Evolutionary conservation across 768 basidiomycete species (phyloP), one percentile per base, ranked within the genome.

Genomic region (Rhodotorula paludigena): DNA sequence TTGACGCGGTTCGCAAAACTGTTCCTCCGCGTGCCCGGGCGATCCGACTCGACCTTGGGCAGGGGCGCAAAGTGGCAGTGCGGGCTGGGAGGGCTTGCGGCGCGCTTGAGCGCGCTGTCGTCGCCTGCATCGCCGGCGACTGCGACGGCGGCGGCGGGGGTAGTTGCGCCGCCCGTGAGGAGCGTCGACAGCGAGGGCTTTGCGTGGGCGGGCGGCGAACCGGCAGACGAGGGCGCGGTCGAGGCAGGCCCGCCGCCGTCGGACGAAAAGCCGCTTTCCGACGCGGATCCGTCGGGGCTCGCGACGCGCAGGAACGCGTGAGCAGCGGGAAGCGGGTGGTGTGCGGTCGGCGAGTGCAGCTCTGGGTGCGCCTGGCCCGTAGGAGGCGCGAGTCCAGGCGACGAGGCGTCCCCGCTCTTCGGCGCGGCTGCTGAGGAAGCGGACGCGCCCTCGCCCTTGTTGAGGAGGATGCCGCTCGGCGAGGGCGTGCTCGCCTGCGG

Each of bases 11-110:
- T 55, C 15, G 66, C 66, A 14, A 54, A 52, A 44, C 59, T 61
- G 59, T 64, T 72, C 42, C 70, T 18, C 39, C 70, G 53, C 47
- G 66, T 64, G 25, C 55, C 59, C 0, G 70, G 70, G 4, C 71
- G 55, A 14, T 51, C 61, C 16, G 56, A 33, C 30, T 68, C 71
- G 48, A 64, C 56, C 33, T 64, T 68, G 15, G 71, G 71, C 6
- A 72, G 49, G n/a, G 71, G 71, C 11, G 71, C 71, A 52, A 72
- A 72, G 53, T 72, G 66, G 42, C 71, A 72, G 48, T 72, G 71
- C 21, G 64, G 66, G 44, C 51, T 58, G 8, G 70, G 68, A n/a
- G 63, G 68, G 38, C 60, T 62, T 33, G 33, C 11, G 9, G 48
- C 41, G 28, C 49, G 48, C 38, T 35, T 36, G 41, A 30, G 39